These are phyloP conservation scores for Hygrophila difformis DNA, from an alignment of 257 asterid genomes.

Conservation along the genomic window DNA sequence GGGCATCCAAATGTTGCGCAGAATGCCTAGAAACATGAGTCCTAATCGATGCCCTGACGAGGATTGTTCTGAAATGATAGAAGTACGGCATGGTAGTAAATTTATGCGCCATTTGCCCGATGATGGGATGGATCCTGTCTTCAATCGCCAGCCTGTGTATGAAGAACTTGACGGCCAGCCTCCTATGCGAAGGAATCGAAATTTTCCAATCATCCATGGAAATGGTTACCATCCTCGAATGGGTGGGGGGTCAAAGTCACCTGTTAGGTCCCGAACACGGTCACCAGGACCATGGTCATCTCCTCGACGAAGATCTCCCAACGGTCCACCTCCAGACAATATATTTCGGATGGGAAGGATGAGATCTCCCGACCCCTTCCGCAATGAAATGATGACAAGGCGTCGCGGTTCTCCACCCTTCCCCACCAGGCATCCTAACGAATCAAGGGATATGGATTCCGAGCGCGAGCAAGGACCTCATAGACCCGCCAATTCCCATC, in stretches of 20 bases:
- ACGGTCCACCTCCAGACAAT: constrained; percentile 37
- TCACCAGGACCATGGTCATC: constrained; percentile 76
- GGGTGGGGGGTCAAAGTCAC: constrained; percentile 62
- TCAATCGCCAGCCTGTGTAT: constrained; percentile 37
- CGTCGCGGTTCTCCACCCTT: constrained; percentile 70
- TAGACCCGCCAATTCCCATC: constrained; percentile 37
- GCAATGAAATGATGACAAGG: constrained; percentile 52
- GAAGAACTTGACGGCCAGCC: constrained; percentile 52
- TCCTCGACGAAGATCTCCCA: constrained; percentile 64
- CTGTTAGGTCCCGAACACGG: constrained; percentile 49
- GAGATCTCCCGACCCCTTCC: constrained; percentile 72
- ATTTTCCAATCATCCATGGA: constrained; percentile 47
- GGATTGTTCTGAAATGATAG: constrained; percentile 29
- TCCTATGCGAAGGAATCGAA: constrained; percentile 37
- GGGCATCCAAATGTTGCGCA: constrained; percentile 35
- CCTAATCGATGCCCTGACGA: constrained; percentile 36
- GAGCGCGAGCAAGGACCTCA: constrained; percentile 47
- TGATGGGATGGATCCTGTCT: constrained; percentile 37
- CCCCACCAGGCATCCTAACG: constrained; percentile 35
- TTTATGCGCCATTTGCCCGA: constrained; percentile 39
- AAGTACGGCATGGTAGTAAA: constrained; percentile 35
- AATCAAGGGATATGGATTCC: constrained; percentile 44
- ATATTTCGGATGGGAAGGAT: constrained; percentile 54
- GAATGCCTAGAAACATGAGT: constrained; percentile 49
- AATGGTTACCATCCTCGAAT: constrained; percentile 51